Evolutionary conservation across 192 early-diverging fungal genomes (phyloP).

Genomic region (Dissophora globulifera): DNA sequence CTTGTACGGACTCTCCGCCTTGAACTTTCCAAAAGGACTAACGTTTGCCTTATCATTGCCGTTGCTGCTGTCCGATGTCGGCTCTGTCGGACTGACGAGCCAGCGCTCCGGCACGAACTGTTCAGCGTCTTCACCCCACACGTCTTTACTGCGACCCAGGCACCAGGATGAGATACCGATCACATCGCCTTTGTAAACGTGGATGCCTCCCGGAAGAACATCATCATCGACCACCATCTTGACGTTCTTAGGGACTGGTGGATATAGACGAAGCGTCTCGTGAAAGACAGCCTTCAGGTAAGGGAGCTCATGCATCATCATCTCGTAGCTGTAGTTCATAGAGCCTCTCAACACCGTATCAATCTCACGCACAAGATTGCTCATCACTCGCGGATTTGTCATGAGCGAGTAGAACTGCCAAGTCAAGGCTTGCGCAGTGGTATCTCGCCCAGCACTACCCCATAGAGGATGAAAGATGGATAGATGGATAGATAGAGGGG

Average conservation of each 20-base stretch:
- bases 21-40: conserved; percentile 49
- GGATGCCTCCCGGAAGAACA: conserved; percentile 54
- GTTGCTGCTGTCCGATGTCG: not conserved
- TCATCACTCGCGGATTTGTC: conserved; percentile 42
- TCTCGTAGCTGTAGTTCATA: conserved; percentile 26
- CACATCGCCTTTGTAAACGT: conserved; percentile 60
- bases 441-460: conserved; percentile 58
- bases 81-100: conserved; percentile 18
- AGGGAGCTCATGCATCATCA: conserved; percentile 48
- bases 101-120: conserved; percentile 68
- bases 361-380: conserved; percentile 40
- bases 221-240: conserved; percentile 52
- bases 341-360: conserved; percentile 14
- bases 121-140: conserved; percentile 63
- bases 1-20: conserved; percentile 51
- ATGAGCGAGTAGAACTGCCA: conserved; percentile 50
- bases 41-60: not conserved
- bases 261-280: conserved; percentile 61
- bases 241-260: conserved; percentile 68
- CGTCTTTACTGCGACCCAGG: conserved; percentile 28
- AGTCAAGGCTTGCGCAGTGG: conserved; percentile 35
- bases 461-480: too few species aligned
- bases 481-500: too few species aligned
- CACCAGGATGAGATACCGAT: conserved; percentile 51
- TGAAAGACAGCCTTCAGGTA: conserved; percentile 65